Evolutionary conservation across 2,329 filamentous ascomycete genomes (phyloP), one percentile per base, ranked within the genome.

Genomic region (Calonectria naviculata): DNA sequence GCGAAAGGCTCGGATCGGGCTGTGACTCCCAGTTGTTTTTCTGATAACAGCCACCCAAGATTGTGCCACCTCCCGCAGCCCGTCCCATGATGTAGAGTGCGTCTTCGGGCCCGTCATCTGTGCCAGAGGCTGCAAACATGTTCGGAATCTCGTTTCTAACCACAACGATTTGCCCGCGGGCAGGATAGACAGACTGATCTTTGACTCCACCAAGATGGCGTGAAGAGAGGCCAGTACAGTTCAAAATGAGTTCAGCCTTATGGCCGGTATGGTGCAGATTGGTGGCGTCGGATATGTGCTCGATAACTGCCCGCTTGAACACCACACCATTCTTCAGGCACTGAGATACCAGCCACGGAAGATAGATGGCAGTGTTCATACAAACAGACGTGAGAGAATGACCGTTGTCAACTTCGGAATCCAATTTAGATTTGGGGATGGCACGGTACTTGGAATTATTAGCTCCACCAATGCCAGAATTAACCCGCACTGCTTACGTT

Each of bases 291-390:
- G 87, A 83, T 68, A 98, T 89, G 81, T 98, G 93, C 19, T 84
- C 83, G 47, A 95, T 82, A 1, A 88, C 82, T 1, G 85, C 90
- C 15, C 94, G 89, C 75, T 89, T 88, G 78, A 95, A 85, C 1
- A 90, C 85, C 4, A 93, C 93, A 19, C 94, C 93, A 65, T 90
- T 89, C 75, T 90, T 90, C 24, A 93, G 87, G 81, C 94, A 97
- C 83, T 96, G 92, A 0, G 93, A 93, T 0, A 94, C 85, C 0
- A 98, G 91, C 90, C 93, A 98, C 2, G 94, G 91, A 4, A 98
- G 89, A 83, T 98, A 98, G 67, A 98, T 84, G 36, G 93, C 90
- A 0, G 94, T 93, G 84, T 98, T 98, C 81, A 98, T 95, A 84
- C 95, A 98, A 36, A 97, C 92, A 0, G 94, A 96, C 8, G 90